A percentile compares a stretch with the other conserved stretches of the same genome.
Evolutionary conservation across 441 rosid species (phyloP).

Genomic region (Mallotus repandus): DNA sequence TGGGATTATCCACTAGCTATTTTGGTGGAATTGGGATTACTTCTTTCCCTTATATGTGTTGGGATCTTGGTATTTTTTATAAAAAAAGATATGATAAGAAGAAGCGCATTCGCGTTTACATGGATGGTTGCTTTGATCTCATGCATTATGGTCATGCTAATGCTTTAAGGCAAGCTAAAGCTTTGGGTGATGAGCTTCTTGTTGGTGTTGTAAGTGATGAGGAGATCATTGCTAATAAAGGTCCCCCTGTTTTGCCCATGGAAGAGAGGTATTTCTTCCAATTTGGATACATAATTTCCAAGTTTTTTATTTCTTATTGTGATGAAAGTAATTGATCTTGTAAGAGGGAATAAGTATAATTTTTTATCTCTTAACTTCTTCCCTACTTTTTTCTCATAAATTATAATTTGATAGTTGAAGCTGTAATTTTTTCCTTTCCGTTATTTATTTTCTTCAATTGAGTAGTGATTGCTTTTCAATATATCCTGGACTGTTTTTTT

Average conservation of each 20-base stretch:
- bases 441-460: not conserved
- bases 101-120: slow-evolving; percentile 77
- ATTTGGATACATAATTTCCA: too few species aligned
- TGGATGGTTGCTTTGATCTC: slow-evolving; percentile 98
- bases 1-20: slow-evolving; percentile 62
- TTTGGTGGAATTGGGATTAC: slow-evolving; percentile 57
- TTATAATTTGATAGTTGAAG: not conserved
- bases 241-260: slow-evolving; percentile 88
- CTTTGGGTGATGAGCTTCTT: slow-evolving; percentile 85
- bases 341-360: not conserved
- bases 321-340: not conserved
- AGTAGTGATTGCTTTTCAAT: not conserved
- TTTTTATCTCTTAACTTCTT: too few species aligned
- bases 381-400: not conserved
- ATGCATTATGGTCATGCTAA: slow-evolving; percentile 99
- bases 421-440: not conserved
- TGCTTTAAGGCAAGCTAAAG: slow-evolving; percentile 89
- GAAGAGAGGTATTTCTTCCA: slow-evolving; percentile 64
- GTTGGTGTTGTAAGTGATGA: slow-evolving; percentile 91
- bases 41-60: slow-evolving; percentile 38
- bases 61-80: slow-evolving; percentile 42
- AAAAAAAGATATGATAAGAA: slow-evolving; percentile 47
- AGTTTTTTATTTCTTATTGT: not conserved
- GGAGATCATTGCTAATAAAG: slow-evolving; percentile 90
- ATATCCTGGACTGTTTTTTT: not conserved